Conservation (phyloP, 2,329 filamentous ascomycete species). For the Nothophoma quercina region DNA sequence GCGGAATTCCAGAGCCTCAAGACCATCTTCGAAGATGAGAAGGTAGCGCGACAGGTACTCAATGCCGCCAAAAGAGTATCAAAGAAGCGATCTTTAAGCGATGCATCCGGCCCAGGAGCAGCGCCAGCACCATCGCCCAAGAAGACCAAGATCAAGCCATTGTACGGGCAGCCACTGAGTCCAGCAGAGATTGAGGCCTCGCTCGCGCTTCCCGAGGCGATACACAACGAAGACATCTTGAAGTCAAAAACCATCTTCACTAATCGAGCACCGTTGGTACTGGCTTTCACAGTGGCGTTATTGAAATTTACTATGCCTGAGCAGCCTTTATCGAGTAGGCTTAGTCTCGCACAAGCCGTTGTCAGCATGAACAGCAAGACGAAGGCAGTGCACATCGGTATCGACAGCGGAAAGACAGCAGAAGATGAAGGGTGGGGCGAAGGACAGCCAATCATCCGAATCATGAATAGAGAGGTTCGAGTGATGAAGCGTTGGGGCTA, state of each 20-base stretch:
- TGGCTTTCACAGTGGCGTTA: conserved; percentile 79
- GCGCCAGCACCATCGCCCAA: conserved; percentile 45
- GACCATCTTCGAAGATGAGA: conserved; percentile 59
- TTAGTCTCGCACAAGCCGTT: conserved; percentile 84
- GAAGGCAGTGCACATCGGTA: conserved; percentile 77
- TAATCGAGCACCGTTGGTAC: conserved; percentile 81
- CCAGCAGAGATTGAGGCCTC: conserved; percentile 70
- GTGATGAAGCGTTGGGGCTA: conserved; percentile 83
- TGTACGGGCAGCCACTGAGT: conserved; percentile 40
- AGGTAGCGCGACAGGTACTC: conserved; percentile 63
- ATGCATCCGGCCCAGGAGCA: conserved; percentile 19
- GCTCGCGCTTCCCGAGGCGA: conserved; percentile 64
- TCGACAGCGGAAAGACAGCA: conserved; percentile 70
- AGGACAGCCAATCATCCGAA: conserved; percentile 75
- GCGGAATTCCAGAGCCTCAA: conserved; percentile 54
- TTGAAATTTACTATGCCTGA: conserved; percentile 84
- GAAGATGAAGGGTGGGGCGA: conserved; percentile 76
- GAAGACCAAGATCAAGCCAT: conserved; percentile 41
- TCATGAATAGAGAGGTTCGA: conserved; percentile 76
- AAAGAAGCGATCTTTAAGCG: conserved; percentile 61
- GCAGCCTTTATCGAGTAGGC: conserved; percentile 81
- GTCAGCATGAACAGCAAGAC: conserved; percentile 81
- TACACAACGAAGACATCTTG: conserved; percentile 67
- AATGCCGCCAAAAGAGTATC: conserved; percentile 64
- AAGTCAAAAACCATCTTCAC: conserved; percentile 68